A percentile compares a stretch with the other conserved stretches of the same genome.
These are phyloP conservation scores for Aspergillus carbonarius DNA, from an alignment of 2,329 filamentous ascomycete genomes.

Conservation along the genomic window DNA sequence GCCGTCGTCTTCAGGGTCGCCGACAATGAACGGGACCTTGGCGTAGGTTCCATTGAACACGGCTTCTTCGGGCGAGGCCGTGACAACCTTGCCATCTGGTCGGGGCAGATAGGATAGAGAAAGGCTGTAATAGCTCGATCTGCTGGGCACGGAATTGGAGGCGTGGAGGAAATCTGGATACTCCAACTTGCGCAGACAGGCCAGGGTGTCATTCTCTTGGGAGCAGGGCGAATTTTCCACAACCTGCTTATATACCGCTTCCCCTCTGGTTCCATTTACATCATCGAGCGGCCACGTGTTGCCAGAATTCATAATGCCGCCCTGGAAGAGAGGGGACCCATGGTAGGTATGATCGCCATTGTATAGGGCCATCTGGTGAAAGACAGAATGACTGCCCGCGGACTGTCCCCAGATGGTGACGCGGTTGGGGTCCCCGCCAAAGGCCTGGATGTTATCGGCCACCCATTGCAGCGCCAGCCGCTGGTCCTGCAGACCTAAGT, in stretches of 20 bases:
- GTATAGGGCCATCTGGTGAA: neutral
- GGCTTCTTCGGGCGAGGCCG: neutral
- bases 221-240: neutral
- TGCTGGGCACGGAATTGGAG: neutral
- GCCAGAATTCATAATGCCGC: neutral
- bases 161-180: neutral
- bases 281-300: neutral
- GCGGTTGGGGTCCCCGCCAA: constrained; percentile 12
- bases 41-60: neutral
- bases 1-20: neutral
- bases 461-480: constrained; percentile 12
- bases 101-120: neutral
- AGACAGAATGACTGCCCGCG: constrained; percentile 4
- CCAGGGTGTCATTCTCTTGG: neutral
- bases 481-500: constrained; percentile 13
- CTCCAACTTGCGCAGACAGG: neutral
- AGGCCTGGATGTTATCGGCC: constrained; percentile 10
- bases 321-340: neutral
- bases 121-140: neutral
- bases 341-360: neutral
- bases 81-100: neutral
- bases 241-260: neutral
- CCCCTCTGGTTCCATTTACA: neutral
- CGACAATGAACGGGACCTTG: neutral
- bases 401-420: constrained; percentile 14